phyloP scores from a whole-genome alignment of 2,329 filamentous ascomycete species.

The Parascedosporium putredinis region DNA sequence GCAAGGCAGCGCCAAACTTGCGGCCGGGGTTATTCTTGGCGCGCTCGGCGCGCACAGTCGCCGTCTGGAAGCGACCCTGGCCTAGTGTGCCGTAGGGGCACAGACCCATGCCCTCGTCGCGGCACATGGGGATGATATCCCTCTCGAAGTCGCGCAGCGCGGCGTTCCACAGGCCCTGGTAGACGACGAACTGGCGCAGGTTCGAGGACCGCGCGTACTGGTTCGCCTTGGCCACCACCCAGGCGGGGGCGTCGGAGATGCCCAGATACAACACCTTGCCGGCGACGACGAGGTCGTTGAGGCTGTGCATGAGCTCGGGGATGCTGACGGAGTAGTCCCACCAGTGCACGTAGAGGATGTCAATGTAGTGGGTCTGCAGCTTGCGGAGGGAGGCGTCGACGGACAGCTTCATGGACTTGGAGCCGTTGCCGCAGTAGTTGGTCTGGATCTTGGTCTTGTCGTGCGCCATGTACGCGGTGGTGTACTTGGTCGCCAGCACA shows the following conservation, averaged over 20 bases:
- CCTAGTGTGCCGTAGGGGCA: constrained; percentile 51
- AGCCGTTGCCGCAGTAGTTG: constrained; percentile 29
- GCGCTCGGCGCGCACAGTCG: constrained; percentile 21
- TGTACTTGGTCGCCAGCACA: constrained; percentile 38
- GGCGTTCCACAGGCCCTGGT: constrained; percentile 29
- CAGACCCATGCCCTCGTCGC: constrained; percentile 36
- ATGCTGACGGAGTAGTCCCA: constrained; percentile 32
- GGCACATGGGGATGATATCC: constrained; percentile 31
- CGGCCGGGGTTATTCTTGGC: constrained; percentile 26
- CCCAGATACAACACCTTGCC: constrained; percentile 33
- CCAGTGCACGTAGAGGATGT: constrained; percentile 31
- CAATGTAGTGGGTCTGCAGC: constrained; percentile 24
- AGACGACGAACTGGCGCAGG: constrained; percentile 26
- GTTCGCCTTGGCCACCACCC: constrained; percentile 28
- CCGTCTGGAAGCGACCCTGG: constrained; percentile 37
- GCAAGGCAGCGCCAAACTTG: constrained; percentile 26
- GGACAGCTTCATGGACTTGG: constrained; percentile 26
- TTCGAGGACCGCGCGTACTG: constrained; percentile 24
- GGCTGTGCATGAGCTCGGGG: constrained; percentile 30
- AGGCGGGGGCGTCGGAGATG: constrained; percentile 28
- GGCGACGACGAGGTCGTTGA: constrained; percentile 28
- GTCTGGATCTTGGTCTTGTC: constrained; percentile 15
- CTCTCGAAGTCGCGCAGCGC: constrained; percentile 26
- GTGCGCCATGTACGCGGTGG: constrained; percentile 26
- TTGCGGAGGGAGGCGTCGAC: constrained; percentile 30